phyloP scores from a whole-genome alignment of 2,329 filamentous ascomycete species.

The Colletotrichum cordylinicola region DNA sequence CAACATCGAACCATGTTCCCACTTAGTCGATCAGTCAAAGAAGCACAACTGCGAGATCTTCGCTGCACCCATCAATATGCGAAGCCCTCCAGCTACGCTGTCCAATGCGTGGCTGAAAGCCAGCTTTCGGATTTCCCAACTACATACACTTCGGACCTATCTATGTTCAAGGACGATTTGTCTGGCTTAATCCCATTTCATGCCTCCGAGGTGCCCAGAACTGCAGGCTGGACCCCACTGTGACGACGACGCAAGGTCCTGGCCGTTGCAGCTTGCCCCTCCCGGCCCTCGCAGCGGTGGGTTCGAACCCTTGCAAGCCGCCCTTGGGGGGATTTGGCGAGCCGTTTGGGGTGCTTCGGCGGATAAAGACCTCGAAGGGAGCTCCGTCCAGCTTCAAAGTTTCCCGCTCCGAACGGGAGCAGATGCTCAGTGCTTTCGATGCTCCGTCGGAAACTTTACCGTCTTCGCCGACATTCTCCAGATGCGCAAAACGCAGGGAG shows the following conservation, averaged over 20 bases:
- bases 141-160: not conserved
- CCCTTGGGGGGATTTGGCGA: not conserved
- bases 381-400: not conserved
- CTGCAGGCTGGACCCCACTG: not conserved
- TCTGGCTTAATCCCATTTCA: not conserved
- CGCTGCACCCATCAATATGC: not conserved
- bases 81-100: not conserved
- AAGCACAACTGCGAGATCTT: not conserved
- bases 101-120: not conserved
- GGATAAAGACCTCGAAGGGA: not conserved
- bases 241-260: not conserved
- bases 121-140: not conserved
- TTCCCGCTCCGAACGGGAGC: not conserved
- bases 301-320: not conserved
- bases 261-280: not conserved
- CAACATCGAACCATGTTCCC: conserved; percentile 4
- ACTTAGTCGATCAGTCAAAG: not conserved
- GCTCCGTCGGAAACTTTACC: not conserved
- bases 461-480: not conserved
- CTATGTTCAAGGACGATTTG: not conserved
- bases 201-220: not conserved
- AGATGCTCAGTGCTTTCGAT: not conserved
- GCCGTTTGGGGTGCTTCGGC: not conserved
- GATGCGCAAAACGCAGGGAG: not conserved
- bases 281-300: not conserved